Evolutionary conservation across 2,329 filamentous ascomycete genomes (phyloP), one percentile per base, ranked within the genome.

Genomic region (Sporothrix schenckii): DNA sequence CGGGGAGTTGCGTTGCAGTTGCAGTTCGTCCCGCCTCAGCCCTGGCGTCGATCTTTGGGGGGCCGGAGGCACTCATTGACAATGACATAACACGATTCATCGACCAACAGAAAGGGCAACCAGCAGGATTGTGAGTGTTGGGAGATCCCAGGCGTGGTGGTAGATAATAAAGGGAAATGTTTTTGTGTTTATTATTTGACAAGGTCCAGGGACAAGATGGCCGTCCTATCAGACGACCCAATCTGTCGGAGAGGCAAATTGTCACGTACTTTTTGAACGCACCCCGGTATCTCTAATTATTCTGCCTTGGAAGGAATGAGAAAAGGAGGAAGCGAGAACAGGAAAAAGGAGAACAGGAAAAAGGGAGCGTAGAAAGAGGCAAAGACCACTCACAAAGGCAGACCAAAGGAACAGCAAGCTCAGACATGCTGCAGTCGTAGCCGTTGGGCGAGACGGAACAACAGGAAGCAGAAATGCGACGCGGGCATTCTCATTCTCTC

Each of bases 221-320:
- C 58, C 58, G 24, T 21, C 39, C 58, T 9, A 61, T 61, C 58
- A 61, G 58, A 39, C 58, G 58, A 44, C 10, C 58, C 58, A 47
- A n/a, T n/a, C 58, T 21, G 21, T 44, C 39, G 58, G 58, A 47
- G 58, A 63, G 6, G 21, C 1, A 16, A 50, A n/a, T n/a, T 16
- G 56, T 24, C 19, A 61, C n/a, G 56, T 44, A 61, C 56, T 61
- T 61, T 41, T 21, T 41, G 21, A 21, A 34, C 7, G 9, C 9
- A 34, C 34, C 34, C 34, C 6, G 34, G 34, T 34, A 34, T 34
- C 34, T 34, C 34, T 34, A 11, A 10, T 60, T 21, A 30, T 2
- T 41, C 11, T 47, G 13, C 11, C 14, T 47, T 47, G 41, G 34
- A 61, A 4, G 56, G 11, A 19, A 24, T 16, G 34, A 16, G 19